Evolutionary conservation across 257 asterid species (phyloP), one percentile per base, ranked within the genome.

Genomic region (Anisodus tanguticus): DNA sequence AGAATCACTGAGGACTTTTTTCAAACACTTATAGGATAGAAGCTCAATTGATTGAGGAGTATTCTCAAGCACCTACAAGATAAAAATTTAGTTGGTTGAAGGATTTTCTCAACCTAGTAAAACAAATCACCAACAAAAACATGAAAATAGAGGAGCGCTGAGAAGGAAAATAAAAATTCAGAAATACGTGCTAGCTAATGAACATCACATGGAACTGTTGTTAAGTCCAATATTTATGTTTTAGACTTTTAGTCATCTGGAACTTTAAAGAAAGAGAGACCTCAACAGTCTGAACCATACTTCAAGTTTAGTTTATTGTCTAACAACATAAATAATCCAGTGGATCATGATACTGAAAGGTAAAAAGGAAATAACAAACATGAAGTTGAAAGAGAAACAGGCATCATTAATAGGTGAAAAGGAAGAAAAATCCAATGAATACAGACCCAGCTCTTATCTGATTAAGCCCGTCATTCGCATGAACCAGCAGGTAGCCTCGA

Each of bases 381-480:
- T 13, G 16, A 49, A 82, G 17, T 17, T 45, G 53, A 82, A 80
- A 57, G 17, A 53, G 47, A 84, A 51, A 91, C 89, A 17, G 47
- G 92, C 97, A 31, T 15, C 64, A 15, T 54, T 53, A 53, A 54
- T 77, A 31, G 53, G 49, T 66, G 39, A 49, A 67, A 82, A 82
- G 62, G 51, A 67, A 54, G n/a, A 45, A 74, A 19, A 84, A 57
- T 10, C 59, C 54, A 78, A 87, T 64, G 82, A 85, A 85, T 45
- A 92, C 90, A 17, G 47, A 96, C 98, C 98, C 98, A 12, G 98
- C 97, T 76, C 97, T 91, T 98, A 96, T 96, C 89, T 96, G 99
- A 90, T 96, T 96, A 83, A 96, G 95, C 82, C 99, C 99, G n/a
- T 98, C 99, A 92, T 96, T 94, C 83, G 99, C 90, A 90, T 96